A percentile compares a stretch with the other conserved stretches of the same genome.
Conservation (phyloP, 106 monocot genomes). For the Dioscorea zingiberensis region DNA sequence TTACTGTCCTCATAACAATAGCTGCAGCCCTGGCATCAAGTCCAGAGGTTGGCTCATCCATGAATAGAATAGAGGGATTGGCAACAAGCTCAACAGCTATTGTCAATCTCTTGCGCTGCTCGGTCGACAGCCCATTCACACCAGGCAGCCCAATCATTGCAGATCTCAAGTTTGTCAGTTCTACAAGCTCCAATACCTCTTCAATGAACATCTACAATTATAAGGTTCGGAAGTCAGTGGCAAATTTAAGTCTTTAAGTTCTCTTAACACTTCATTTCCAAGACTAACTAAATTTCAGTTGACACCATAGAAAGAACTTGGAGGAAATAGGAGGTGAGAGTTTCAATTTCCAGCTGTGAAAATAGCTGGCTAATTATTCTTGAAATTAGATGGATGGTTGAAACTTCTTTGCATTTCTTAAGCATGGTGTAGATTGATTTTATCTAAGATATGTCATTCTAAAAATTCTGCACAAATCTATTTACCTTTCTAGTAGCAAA, state of each 20-base stretch:
- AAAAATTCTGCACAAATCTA: not conserved
- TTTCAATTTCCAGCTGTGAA: no score
- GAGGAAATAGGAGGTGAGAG: no score
- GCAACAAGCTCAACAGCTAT: constrained; percentile 66
- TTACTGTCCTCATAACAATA: constrained; percentile 53
- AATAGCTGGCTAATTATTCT: no score
- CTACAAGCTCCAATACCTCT: constrained; percentile 51
- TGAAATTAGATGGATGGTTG: no score
- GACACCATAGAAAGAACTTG: not conserved
- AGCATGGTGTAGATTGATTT: no score
- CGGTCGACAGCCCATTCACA: constrained; percentile 44
- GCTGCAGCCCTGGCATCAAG: constrained; percentile 50
- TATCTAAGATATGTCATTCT: not conserved
- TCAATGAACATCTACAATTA: constrained; percentile 34
- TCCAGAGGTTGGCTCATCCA: constrained; percentile 73
- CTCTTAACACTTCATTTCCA: not conserved
- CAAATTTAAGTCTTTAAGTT: not conserved
- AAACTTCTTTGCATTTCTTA: no score
- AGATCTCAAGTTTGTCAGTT: constrained; percentile 23
- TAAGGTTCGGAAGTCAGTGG: not conserved
- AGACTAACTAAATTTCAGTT: no score
- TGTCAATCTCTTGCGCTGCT: constrained; percentile 45
- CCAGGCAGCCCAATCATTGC: constrained; percentile 38
- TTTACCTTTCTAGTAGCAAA: constrained; percentile 47
- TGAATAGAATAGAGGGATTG: constrained; percentile 77